Percentiles rank a stretch among this genome's conserved stretches.
Evolutionary conservation across 768 basidiomycete genomes (phyloP).

Genomic region (Inosperma sp.): DNA sequence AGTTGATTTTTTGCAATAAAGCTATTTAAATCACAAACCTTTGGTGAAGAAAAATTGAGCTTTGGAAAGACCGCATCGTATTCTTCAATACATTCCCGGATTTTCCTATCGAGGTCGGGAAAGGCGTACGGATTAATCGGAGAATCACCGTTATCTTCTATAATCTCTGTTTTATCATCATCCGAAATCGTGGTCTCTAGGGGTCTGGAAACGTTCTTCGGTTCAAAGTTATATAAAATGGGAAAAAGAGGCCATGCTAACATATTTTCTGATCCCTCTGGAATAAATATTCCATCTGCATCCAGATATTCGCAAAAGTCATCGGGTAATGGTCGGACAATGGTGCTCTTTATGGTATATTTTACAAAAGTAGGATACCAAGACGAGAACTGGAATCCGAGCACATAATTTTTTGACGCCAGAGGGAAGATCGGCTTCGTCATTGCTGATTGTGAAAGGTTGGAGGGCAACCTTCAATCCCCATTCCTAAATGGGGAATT

Average conservation of each 20-base stretch:
- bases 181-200: conserved; percentile 57
- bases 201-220: conserved; percentile 34
- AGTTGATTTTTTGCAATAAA: background rate
- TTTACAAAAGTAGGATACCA: conserved; percentile 75
- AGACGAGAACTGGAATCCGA: conserved; percentile 75
- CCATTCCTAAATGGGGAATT: no score
- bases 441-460: conserved; percentile 6
- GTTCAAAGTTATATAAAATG: background rate
- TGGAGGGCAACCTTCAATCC: no score
- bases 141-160: conserved; percentile 36
- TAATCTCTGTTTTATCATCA: conserved; percentile 41
- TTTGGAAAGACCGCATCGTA: conserved; percentile 93
- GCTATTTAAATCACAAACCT: conserved; percentile 41
- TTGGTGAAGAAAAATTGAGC: conserved; percentile 93
- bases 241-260: conserved; percentile 35
- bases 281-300: conserved; percentile 81
- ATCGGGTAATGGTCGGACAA: conserved; percentile 62
- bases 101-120: conserved; percentile 73
- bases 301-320: conserved; percentile 71
- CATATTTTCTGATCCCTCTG: conserved; percentile 76
- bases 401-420: conserved; percentile 47
- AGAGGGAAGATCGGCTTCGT: conserved; percentile 45
- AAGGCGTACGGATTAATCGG: conserved; percentile 52
- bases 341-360: conserved; percentile 64
- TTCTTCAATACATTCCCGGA: conserved; percentile 56